Evolutionary conservation across 2,329 filamentous ascomycete species (phyloP).

Genomic region (Aspergillus neotritici): DNA sequence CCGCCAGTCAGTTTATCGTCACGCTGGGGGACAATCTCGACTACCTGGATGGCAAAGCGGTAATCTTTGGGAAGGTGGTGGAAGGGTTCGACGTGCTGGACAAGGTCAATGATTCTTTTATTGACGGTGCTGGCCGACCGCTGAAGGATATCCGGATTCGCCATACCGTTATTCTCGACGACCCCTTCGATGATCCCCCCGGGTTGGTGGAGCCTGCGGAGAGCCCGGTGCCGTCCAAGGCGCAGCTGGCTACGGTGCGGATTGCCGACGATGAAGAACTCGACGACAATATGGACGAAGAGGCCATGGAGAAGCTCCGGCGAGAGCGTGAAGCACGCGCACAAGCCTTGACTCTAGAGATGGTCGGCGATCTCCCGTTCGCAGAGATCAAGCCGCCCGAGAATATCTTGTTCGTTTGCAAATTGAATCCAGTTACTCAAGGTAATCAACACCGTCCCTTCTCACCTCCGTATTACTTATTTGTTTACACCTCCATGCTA

Average conservation of each 20-base stretch:
- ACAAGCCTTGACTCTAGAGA: slow-evolving; percentile 90
- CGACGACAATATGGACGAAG: slow-evolving; percentile 72
- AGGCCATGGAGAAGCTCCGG: slow-evolving; percentile 69
- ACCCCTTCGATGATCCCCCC: slow-evolving; percentile 78
- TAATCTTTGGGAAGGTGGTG: slow-evolving; percentile 89
- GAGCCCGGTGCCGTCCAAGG: slow-evolving; percentile 74
- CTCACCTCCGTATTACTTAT: neutral
- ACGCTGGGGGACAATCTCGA: slow-evolving; percentile 86
- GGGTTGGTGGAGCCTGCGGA: slow-evolving; percentile 70
- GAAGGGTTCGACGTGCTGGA: slow-evolving; percentile 93
- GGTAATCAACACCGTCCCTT: slow-evolving; percentile 31
- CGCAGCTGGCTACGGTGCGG: slow-evolving; percentile 82
- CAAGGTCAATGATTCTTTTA: slow-evolving; percentile 85
- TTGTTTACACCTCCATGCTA: neutral
- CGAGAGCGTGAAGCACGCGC: slow-evolving; percentile 87
- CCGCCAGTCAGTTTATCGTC: slow-evolving; percentile 88
- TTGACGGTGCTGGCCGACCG: slow-evolving; percentile 78
- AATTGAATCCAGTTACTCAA: slow-evolving; percentile 91
- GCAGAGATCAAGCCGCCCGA: slow-evolving; percentile 96
- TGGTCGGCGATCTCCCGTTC: slow-evolving; percentile 96
- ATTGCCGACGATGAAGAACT: slow-evolving; percentile 86
- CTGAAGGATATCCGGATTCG: slow-evolving; percentile 92
- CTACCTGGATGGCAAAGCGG: slow-evolving; percentile 86
- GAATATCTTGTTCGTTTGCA: slow-evolving; percentile 97
- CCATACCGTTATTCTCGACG: slow-evolving; percentile 86